A percentile compares a stretch with the other conserved stretches of the same genome.
Conservation (phyloP, 2,329 filamentous ascomycete species). For the Clonostachys rhizophaga region DNA sequence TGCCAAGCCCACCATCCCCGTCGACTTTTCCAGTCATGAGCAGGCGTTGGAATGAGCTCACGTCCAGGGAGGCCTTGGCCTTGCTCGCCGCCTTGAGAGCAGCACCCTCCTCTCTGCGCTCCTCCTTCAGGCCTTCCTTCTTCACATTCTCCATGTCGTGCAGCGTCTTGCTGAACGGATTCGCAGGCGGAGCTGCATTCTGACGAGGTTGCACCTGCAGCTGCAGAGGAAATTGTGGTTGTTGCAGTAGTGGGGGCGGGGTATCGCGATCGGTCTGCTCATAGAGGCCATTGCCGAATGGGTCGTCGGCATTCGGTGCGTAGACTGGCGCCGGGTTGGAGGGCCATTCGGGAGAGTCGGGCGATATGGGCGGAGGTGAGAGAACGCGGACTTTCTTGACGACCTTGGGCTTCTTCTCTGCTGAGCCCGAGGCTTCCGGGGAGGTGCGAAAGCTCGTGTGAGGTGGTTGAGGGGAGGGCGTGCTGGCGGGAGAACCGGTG, state of each 20-base stretch:
- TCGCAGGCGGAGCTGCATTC: constrained; percentile 14
- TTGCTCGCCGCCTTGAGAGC: constrained; percentile 22
- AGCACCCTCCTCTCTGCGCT: constrained; percentile 20
- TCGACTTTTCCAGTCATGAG: constrained; percentile 63
- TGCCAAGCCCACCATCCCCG: constrained; percentile 3
- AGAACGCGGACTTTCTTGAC: constrained; percentile 65
- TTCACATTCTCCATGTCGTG: constrained; percentile 40
- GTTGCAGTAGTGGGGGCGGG: constrained; percentile 2
- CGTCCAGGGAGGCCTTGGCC: constrained; percentile 55
- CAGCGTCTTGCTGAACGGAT: constrained; percentile 51
- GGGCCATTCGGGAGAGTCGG: constrained; percentile 37
- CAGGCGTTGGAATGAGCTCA: constrained; percentile 72
- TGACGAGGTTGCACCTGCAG: not conserved
- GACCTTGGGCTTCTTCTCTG: constrained; percentile 39
- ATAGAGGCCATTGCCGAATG: constrained; percentile 15
- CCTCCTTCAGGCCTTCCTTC: constrained; percentile 20
- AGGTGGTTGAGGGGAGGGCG: constrained; percentile 10
- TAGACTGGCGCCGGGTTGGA: constrained; percentile 2
- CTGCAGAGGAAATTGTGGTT: not conserved
- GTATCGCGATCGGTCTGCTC: not conserved
- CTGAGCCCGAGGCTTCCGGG: constrained; percentile 20
- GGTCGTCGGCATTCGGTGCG: constrained; percentile 14
- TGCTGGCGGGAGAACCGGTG: constrained; percentile 11
- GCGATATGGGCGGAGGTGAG: constrained; percentile 57
- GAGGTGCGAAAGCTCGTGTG: constrained; percentile 9